Evolutionary conservation across 805 yeast species (phyloP), one percentile per base, ranked within the genome.

Genomic region (Wickerhamomyces tratensis): DNA sequence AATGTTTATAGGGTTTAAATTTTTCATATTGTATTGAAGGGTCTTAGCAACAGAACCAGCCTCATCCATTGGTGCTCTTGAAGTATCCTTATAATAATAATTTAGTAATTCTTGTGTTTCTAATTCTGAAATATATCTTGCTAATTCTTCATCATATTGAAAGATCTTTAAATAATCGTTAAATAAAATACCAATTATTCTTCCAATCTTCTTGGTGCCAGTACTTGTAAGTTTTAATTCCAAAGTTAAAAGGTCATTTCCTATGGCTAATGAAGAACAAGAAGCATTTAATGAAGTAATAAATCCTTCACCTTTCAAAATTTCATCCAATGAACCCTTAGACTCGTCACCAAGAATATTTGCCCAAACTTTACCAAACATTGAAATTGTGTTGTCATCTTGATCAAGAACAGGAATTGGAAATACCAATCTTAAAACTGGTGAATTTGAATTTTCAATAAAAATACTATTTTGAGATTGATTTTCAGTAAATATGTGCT

Each of bases 261-360:
- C 61, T 2, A 51, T 41, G 3, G 73, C 49, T 27, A 74, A 49
- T 3, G 52, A 46, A 20, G 76, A 72, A 1, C 61, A 52, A 44
- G 60, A 75, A 0, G 81, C 75, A 36, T 54, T 51, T 4, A 76
- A 58, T 0, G 61, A 54, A 2, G 65, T 57, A 12, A 67, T 65
- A 44, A 58, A 66, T 20, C 61, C 69, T 35, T 49, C 53, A 5
- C 46, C 40, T 20, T 60, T 61, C 9, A 79, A 57, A 14, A 50
- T 52, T 6, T 67, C 57, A 46, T 71, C 70, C 6, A 82, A 52
- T 0, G 86, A 74, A 0, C 71, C 71, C 2, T 49, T 43, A 5
- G 77, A 59, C 58, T 83, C 91, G 55, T 77, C 79, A 1, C 91
- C 91, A 40, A 81, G 59, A 0, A 82, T 41, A 39, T 73, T 72